These are phyloP conservation scores for Zalaria sp. DNA, from an alignment of 2,329 filamentous ascomycete genomes.

Conservation along the genomic window DNA sequence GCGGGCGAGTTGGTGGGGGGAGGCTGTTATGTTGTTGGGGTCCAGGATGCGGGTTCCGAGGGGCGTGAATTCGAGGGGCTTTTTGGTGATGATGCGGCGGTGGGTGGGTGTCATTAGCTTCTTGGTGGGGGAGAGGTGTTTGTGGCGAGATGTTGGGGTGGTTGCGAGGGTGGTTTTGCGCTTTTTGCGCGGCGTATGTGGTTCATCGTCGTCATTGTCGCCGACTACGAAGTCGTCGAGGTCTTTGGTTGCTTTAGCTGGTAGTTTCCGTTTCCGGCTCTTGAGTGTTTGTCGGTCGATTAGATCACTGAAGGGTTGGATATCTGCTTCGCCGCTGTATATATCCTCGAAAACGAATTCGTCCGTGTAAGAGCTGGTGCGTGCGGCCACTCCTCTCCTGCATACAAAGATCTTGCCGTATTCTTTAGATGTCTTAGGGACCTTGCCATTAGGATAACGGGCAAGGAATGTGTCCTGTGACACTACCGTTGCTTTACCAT, in stretches of 20 bases:
- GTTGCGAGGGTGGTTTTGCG: slow-evolving; percentile 29
- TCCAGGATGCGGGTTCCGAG: slow-evolving; percentile 78
- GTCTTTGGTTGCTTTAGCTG: slow-evolving; percentile 17
- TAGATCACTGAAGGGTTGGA: slow-evolving; percentile 51
- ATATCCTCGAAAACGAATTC: slow-evolving; percentile 88
- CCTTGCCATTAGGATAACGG: slow-evolving; percentile 58
- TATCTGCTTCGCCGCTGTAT: slow-evolving; percentile 55
- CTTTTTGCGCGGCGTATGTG: slow-evolving; percentile 32
- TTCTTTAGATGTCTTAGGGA: slow-evolving; percentile 59
- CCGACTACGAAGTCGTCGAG: slow-evolving; percentile 28
- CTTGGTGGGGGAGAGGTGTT: slow-evolving; percentile 29
- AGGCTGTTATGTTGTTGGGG: slow-evolving; percentile 58
- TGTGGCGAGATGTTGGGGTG: slow-evolving; percentile 30
- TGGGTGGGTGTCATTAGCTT: slow-evolving; percentile 50
- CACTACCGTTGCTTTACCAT: slow-evolving; percentile 71
- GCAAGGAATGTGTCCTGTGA: slow-evolving; percentile 55
- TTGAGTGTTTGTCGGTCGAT: slow-evolving; percentile 61
- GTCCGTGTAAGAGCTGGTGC: slow-evolving; percentile 80
- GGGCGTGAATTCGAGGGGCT: slow-evolving; percentile 86
- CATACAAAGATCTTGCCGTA: slow-evolving; percentile 83
- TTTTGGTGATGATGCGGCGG: slow-evolving; percentile 63
- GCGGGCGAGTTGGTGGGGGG: slow-evolving; percentile 83
- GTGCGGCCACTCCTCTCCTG: slow-evolving; percentile 73
- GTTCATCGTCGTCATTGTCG: slow-evolving; percentile 24
- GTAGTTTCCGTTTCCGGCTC: slow-evolving; percentile 40